A percentile compares a stretch with the other conserved stretches of the same genome.
These are phyloP conservation scores for Solanum ossicruentum DNA, from an alignment of 257 asterid genomes.

Conservation along the genomic window DNA sequence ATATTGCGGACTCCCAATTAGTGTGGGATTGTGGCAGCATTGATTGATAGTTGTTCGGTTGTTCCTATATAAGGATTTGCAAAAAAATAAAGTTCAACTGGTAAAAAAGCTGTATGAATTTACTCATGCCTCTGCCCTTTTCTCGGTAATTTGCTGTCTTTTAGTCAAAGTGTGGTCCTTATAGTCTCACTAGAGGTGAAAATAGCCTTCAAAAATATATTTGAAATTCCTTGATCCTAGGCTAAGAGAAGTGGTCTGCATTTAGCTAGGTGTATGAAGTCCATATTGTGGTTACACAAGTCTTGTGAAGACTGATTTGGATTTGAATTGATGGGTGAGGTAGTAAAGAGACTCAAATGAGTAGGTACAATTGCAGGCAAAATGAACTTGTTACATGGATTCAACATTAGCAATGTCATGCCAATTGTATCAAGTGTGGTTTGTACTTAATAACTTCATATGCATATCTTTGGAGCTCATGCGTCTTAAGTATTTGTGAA, in stretches of 20 bases:
- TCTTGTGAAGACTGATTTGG: not conserved
- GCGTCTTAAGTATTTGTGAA: not conserved
- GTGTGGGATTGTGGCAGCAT: not conserved
- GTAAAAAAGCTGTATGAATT: not conserved
- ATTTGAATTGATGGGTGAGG: not conserved
- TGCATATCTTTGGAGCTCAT: not conserved
- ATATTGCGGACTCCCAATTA: not conserved
- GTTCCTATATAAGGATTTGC: not conserved
- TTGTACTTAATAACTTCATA: not conserved
- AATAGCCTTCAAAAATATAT: not conserved
- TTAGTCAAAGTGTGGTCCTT: not conserved
- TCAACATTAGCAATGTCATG: not conserved
- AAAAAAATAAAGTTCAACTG: not conserved
- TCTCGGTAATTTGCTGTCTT: not conserved
- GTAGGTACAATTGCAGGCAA: not conserved
- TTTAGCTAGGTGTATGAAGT: not conserved
- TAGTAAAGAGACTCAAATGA: not conserved
- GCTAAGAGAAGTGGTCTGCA: not conserved
- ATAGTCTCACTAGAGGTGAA: not conserved
- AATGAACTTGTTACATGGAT: not conserved
- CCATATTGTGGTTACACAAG: not conserved
- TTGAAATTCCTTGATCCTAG: not conserved
- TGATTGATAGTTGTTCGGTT: not conserved
- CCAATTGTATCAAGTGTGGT: not conserved
- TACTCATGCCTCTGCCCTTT: not conserved